A percentile compares a stretch with the other conserved stretches of the same genome.
These are phyloP conservation scores for Exophiala calicioides DNA, from an alignment of 2,329 filamentous ascomycete genomes.

Conservation along the genomic window DNA sequence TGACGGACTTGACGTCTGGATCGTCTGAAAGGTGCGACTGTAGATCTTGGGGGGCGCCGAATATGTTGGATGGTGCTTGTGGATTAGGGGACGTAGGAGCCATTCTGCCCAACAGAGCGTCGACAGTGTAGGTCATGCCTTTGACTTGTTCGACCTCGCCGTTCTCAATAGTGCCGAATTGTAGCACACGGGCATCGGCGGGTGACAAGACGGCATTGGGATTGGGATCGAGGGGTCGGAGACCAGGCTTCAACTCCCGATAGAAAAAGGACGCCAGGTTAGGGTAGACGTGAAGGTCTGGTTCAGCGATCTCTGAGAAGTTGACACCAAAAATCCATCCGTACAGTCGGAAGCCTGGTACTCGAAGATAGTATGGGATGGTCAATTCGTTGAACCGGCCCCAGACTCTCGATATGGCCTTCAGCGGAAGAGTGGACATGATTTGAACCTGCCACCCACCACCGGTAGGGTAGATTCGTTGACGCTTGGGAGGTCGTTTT, in stretches of 20 bases:
- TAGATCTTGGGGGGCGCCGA: conserved; percentile 39
- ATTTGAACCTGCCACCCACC: conserved; percentile 85
- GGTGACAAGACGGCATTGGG: conserved; percentile 80
- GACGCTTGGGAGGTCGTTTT: conserved; percentile 52
- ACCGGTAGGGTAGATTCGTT: conserved; percentile 74
- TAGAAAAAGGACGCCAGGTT: conserved; percentile 98
- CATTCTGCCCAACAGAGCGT: conserved; percentile 76
- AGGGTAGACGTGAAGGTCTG: conserved; percentile 83
- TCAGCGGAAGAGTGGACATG: conserved; percentile 89
- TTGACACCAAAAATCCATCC: conserved; percentile 89
- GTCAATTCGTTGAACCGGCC: conserved; percentile 86
- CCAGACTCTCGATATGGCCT: conserved; percentile 87
- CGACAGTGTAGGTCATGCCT: conserved; percentile 95
- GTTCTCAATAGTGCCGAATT: conserved; percentile 87
- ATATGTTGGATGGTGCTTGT: conserved; percentile 36
- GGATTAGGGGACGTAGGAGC: conserved; percentile 48
- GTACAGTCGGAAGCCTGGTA: conserved; percentile 90
- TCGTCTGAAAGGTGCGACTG: conserved; percentile 37
- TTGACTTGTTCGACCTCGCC: conserved; percentile 98
- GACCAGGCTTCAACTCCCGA: conserved; percentile 85
- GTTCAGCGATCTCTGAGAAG: conserved; percentile 81
- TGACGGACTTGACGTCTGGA: conserved; percentile 51
- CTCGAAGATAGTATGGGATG: conserved; percentile 82
- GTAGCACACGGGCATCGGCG: conserved; percentile 84
- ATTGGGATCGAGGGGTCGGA: conserved; percentile 79